Evolutionary conservation across 2,329 filamentous ascomycete species (phyloP), one percentile per base, ranked within the genome.

Genomic region (Westerdykella ornata): DNA sequence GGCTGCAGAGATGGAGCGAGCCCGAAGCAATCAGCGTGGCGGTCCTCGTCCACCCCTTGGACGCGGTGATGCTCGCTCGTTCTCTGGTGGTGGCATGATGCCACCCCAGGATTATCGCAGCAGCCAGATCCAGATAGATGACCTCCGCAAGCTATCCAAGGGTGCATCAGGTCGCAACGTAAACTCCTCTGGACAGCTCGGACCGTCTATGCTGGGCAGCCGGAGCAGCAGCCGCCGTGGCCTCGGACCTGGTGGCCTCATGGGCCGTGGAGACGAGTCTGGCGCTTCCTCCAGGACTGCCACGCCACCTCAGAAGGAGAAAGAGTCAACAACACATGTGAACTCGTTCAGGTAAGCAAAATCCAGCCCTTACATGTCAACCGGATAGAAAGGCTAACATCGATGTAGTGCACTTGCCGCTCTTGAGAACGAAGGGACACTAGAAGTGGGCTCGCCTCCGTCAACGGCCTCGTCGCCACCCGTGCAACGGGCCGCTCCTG

Each of bases 331-430:
- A 45, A 85, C 85, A 22, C 63, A 68, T 60, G 80, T 82, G 54
- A 98, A 98, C 74, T 84, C 89, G 55, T 98, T 95, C 73, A 90
- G 88, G 89, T 96, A 80, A 76, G 30, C 19, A 3, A n/a, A 8
- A n/a, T 1, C 15, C 7, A 20, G 18, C 4, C 28, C 14, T 35
- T 6, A 13, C 13, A 42, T 18, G 14, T 13, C 31, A 28, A 29
- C 8, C 12, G 22, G 12, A 26, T 8, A 11, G 16, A 30, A 7
- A 18, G 35, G 44, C 51, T 62, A 50, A 61, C 47, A 41, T 31
- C 26, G 44, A n/a, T 44, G 8, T 35, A 77, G 74, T 69, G 73
- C 75, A 47, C 70, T 77, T 50, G 73, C 72, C 62, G 67, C 64
- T 55, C 71, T 77, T 48, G 70, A 72, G 47, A 52, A 46, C 74